phyloP scores from a whole-genome alignment of 2,329 filamentous ascomycete species.

The Periconia digitata region DNA sequence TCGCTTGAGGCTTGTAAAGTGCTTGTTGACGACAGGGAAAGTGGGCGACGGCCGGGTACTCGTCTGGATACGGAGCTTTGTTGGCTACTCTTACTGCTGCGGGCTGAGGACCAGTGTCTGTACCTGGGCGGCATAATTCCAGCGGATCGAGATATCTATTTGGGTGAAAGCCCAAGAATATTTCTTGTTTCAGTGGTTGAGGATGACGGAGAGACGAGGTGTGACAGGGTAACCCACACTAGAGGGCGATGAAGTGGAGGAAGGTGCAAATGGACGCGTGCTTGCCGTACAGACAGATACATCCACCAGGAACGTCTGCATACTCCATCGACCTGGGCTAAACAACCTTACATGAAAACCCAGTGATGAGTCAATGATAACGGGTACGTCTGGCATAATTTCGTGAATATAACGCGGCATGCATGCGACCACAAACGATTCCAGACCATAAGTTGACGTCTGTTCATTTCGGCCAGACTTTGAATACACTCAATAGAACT shows the following conservation, averaged over 20 bases:
- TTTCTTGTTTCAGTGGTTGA: background rate
- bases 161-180: background rate
- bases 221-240: background rate
- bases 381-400: too few relatives aligned
- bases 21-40: constrained; percentile 13
- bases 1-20: constrained; percentile 1
- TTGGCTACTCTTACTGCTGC: constrained; percentile 11
- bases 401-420: too few relatives aligned
- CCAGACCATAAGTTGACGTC: too few relatives aligned
- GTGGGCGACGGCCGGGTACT: constrained; percentile 12
- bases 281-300: constrained; percentile 7
- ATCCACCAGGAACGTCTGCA: background rate
- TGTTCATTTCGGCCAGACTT: too few relatives aligned
- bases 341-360: too few relatives aligned
- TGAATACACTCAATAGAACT: too few relatives aligned
- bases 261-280: constrained; percentile 20
- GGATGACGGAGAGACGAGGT: background rate
- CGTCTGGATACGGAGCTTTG: constrained; percentile 8
- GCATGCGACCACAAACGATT: too few relatives aligned
- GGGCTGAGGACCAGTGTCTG: constrained; percentile 9
- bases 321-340: too few relatives aligned
- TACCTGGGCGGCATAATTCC: constrained; percentile 18
- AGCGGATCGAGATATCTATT: too few relatives aligned
- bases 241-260: constrained; percentile 6
- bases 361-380: too few relatives aligned